These are phyloP conservation scores for Podila epigama DNA, from an alignment of 192 early-diverging fungal genomes.

Conservation along the genomic window DNA sequence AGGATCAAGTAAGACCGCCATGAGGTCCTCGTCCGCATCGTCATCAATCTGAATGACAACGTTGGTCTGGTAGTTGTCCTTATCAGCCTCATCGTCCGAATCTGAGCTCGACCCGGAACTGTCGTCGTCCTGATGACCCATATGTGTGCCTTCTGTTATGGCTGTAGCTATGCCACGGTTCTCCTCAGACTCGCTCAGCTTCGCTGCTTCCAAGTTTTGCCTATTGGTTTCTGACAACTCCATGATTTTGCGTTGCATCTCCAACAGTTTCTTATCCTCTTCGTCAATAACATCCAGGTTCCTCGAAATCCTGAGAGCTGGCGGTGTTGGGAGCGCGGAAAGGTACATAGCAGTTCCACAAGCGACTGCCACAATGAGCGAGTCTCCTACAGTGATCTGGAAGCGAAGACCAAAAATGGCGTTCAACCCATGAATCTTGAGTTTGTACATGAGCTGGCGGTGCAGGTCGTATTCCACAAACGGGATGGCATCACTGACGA, in stretches of 20 bases:
- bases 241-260: constrained; percentile 76
- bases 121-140: constrained; percentile 25
- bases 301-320: constrained; percentile 73
- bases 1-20: constrained; percentile 62
- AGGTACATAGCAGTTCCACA: constrained; percentile 78
- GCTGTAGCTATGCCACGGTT: constrained; percentile 14
- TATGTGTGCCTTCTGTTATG: constrained; percentile 20
- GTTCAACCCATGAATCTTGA: constrained; percentile 79
- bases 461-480: constrained; percentile 87
- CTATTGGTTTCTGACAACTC: constrained; percentile 70
- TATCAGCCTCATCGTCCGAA: constrained; percentile 39
- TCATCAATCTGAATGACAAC: constrained; percentile 84
- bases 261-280: constrained; percentile 71
- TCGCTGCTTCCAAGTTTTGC: constrained; percentile 62
- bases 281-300: constrained; percentile 78
- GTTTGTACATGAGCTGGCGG: constrained; percentile 81
- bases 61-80: constrained; percentile 45
- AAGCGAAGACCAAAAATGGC: constrained; percentile 74
- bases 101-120: constrained; percentile 28
- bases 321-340: constrained; percentile 73
- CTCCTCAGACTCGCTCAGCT: constrained; percentile 41
- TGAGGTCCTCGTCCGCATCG: constrained; percentile 79
- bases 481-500: constrained; percentile 80
- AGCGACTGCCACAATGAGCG: constrained; percentile 68
- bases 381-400: constrained; percentile 61